Evolutionary conservation across 1,284 basidiomycete genomes (phyloP).

Genomic region (Crocinoboletus sp.): DNA sequence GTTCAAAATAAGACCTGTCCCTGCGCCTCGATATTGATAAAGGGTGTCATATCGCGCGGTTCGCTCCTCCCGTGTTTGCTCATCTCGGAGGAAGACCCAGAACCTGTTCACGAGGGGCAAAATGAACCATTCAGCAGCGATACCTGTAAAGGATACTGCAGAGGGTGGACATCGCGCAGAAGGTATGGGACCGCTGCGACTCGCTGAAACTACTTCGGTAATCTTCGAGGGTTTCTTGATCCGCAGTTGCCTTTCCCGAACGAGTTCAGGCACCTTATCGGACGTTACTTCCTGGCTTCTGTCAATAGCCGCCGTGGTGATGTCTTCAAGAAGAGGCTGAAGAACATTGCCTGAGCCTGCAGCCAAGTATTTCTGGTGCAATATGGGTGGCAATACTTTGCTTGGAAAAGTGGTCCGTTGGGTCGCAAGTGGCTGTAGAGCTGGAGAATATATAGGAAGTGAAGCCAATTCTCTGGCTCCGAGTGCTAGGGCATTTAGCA

Average conservation of each 20-base stretch:
- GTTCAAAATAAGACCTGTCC: slow-evolving; percentile 76
- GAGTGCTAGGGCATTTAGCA: slow-evolving; percentile 82
- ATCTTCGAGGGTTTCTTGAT: slow-evolving; percentile 50
- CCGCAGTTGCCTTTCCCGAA: slow-evolving; percentile 72
- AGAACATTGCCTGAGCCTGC: slow-evolving; percentile 36
- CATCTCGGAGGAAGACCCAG: slow-evolving; percentile 85
- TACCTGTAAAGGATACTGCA: slow-evolving; percentile 55
- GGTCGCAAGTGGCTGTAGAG: slow-evolving; percentile 30
- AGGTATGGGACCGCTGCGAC: slow-evolving; percentile 1
- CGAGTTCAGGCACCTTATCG: slow-evolving; percentile 53
- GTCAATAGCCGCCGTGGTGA: slow-evolving; percentile 57
- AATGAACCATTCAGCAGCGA: slow-evolving; percentile 85
- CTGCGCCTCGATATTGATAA: slow-evolving; percentile 62
- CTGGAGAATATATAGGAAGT: slow-evolving; percentile 48
- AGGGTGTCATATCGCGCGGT: slow-evolving; percentile 47
- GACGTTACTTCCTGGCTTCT: slow-evolving; percentile 46
- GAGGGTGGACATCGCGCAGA: slow-evolving; percentile 18
- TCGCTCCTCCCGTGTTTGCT: slow-evolving; percentile 67
- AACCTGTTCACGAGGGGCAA: slow-evolving; percentile 87
- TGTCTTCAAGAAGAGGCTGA: slow-evolving; percentile 51
- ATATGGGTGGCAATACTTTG: slow-evolving; percentile 64
- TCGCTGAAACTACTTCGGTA: slow-evolving; percentile 36
- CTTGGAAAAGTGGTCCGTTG: slow-evolving; percentile 64
- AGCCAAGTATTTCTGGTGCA: slow-evolving; percentile 67
- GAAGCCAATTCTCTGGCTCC: slow-evolving; percentile 84